Percentiles rank a stretch among this genome's conserved stretches.
Conservation (phyloP, 306 rosid genomes). For the Quercus agrifolia region DNA sequence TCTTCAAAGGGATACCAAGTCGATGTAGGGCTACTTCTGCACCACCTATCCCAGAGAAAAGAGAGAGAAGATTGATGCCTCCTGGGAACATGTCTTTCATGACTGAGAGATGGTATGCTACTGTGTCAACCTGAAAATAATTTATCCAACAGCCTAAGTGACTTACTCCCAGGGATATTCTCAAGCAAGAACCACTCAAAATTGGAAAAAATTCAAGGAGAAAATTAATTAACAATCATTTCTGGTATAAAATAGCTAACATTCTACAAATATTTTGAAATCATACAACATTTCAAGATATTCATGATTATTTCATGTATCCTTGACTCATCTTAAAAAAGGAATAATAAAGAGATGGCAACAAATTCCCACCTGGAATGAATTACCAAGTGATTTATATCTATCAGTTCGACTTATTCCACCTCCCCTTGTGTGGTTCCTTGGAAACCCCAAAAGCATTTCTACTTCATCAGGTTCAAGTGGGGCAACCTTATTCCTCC, state of each 20-base stretch:
- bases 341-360: background rate
- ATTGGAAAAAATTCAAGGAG: constrained; percentile 4
- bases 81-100: constrained; percentile 71
- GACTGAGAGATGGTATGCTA: constrained; percentile 86
- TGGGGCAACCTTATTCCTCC: constrained; percentile 91
- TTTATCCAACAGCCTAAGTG: constrained; percentile 12
- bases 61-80: constrained; percentile 88
- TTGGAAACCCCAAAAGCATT: constrained; percentile 82
- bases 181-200: background rate
- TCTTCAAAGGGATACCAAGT: constrained; percentile 72
- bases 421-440: constrained; percentile 97
- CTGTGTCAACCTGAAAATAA: constrained; percentile 83
- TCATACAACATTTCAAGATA: background rate
- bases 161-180: background rate
- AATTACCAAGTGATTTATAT: constrained; percentile 91
- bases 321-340: background rate
- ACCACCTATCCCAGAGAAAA: constrained; percentile 95
- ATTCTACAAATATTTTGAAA: background rate
- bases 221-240: background rate
- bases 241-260: background rate
- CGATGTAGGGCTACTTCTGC: constrained; percentile 95
- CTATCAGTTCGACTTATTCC: constrained; percentile 94
- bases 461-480: constrained; percentile 93
- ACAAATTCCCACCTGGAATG: constrained; percentile 71
- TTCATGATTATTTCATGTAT: constrained; percentile 1